phyloP scores from a whole-genome alignment of 2,329 filamentous ascomycete genomes.

The Thermochaetoides dissita region DNA sequence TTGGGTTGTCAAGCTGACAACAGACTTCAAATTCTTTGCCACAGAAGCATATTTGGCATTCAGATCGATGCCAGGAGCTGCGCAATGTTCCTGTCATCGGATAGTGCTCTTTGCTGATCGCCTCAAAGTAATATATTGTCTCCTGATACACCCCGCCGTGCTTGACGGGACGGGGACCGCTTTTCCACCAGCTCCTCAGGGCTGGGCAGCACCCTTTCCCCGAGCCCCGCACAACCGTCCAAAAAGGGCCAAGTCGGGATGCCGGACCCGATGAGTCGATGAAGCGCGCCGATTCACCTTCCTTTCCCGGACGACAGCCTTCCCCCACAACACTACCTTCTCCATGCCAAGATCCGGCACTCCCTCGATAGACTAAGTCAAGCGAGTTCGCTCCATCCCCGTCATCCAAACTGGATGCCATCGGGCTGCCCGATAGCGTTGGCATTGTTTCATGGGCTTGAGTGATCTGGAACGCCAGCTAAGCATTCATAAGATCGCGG shows the following conservation, averaged over 20 bases:
- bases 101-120: constrained; percentile 5
- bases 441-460: background rate
- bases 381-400: background rate
- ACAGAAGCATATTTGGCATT: constrained; percentile 14
- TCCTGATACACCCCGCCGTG: constrained; percentile 7
- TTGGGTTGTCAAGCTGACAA: too few species aligned
- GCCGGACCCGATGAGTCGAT: constrained; percentile 7
- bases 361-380: constrained; percentile 7
- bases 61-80: too few species aligned
- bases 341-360: constrained; percentile 15
- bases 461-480: background rate
- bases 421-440: background rate
- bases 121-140: constrained; percentile 14
- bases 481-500: background rate
- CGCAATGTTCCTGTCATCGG: too few species aligned
- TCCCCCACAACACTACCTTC: constrained; percentile 6
- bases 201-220: background rate
- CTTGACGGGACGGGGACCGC: constrained; percentile 16
- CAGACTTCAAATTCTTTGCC: background rate
- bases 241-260: constrained; percentile 4
- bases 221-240: constrained; percentile 2
- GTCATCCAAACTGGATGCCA: background rate
- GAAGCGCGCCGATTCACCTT: constrained; percentile 10
- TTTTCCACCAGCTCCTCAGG: constrained; percentile 13
- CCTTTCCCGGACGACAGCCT: constrained; percentile 11